These are phyloP conservation scores for Beauveria australis DNA, from an alignment of 2,329 filamentous ascomycete genomes.

Conservation along the genomic window DNA sequence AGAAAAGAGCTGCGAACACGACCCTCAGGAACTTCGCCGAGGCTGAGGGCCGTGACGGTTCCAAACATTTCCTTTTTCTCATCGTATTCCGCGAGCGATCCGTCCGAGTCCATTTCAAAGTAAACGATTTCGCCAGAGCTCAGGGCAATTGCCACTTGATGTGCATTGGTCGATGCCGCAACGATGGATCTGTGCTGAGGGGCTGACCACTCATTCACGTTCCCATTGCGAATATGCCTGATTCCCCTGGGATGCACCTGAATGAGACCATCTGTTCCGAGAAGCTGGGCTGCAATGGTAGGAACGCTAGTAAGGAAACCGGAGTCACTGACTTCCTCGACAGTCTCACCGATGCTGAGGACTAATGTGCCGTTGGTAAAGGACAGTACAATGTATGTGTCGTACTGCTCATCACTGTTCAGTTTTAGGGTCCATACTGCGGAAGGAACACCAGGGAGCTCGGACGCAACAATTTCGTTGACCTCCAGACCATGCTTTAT, in stretches of 20 bases:
- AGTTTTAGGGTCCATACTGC: constrained; percentile 95
- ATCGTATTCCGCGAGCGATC: constrained; percentile 85
- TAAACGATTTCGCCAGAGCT: constrained; percentile 97
- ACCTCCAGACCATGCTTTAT: constrained; percentile 90
- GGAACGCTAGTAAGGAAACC: constrained; percentile 84
- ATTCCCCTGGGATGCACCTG: constrained; percentile 97
- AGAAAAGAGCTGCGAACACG: constrained; percentile 83
- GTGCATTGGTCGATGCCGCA: constrained; percentile 84
- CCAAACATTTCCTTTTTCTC: constrained; percentile 93
- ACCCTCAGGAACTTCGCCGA: constrained; percentile 88
- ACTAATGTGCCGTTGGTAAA: constrained; percentile 87
- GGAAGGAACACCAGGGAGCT: constrained; percentile 78
- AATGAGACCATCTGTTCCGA: constrained; percentile 85
- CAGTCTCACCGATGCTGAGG: constrained; percentile 90
- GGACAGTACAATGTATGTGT: constrained; percentile 92
- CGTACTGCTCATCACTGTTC: constrained; percentile 70
- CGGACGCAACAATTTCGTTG: constrained; percentile 90
- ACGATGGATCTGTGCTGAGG: constrained; percentile 94
- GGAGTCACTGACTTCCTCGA: constrained; percentile 90
- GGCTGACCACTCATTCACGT: constrained; percentile 86
- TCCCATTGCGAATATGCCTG: constrained; percentile 70
- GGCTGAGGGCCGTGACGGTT: constrained; percentile 87
- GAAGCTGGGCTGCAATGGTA: constrained; percentile 85
- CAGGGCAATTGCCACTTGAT: constrained; percentile 86
- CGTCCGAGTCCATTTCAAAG: constrained; percentile 93